Percentiles rank a stretch among this genome's conserved stretches.
Conservation (phyloP, 345 rosid genomes). For the Corymbia maculata region DNA sequence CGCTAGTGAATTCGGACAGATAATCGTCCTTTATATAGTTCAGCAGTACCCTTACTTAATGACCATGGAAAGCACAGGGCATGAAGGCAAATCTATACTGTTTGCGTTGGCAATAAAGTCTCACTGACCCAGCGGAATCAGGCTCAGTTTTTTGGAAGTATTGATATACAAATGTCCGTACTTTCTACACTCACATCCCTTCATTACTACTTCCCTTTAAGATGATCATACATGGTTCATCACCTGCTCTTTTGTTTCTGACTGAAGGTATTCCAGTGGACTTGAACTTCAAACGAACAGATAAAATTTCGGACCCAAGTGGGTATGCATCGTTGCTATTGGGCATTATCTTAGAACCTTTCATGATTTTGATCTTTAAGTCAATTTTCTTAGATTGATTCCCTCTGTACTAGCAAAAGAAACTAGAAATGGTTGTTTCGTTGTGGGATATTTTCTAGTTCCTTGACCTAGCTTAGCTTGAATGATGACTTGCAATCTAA, state of each 20-base stretch:
- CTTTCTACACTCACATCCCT: neutral
- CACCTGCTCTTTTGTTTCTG: neutral
- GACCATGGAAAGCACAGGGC: accelerated
- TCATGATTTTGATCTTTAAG: neutral
- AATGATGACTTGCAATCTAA: too few species aligned
- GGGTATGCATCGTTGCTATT: neutral
- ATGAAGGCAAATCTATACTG: accelerated
- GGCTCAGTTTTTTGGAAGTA: accelerated
- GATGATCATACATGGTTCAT: accelerated
- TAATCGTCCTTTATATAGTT: accelerated
- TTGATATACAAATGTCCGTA: neutral
- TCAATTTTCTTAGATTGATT: neutral
- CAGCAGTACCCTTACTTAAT: accelerated
- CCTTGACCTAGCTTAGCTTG: too few species aligned
- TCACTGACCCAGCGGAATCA: accelerated
- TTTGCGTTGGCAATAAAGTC: accelerated
- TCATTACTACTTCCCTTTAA: neutral
- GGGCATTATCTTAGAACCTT: neutral
- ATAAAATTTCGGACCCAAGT: neutral
- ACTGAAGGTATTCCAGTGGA: neutral
- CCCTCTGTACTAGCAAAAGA: neutral
- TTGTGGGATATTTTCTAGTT: too few species aligned
- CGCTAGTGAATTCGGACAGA: neutral
- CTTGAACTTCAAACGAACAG: accelerated
- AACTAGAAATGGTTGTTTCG: accelerated